These are phyloP conservation scores for Metarhizium humberi DNA, from an alignment of 2,329 filamentous ascomycete genomes.

Conservation along the genomic window DNA sequence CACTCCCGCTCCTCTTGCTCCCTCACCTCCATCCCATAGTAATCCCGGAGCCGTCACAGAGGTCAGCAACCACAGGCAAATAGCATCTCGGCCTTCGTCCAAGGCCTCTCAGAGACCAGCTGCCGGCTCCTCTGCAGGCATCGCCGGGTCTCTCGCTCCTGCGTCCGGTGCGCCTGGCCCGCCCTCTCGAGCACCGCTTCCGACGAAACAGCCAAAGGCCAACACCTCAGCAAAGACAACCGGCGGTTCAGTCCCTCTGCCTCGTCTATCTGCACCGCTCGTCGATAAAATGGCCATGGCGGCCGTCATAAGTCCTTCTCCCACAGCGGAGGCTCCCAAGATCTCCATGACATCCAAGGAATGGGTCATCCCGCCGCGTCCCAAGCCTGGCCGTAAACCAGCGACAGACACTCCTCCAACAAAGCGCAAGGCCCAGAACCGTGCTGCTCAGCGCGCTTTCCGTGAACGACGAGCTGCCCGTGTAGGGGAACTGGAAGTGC, in stretches of 20 bases:
- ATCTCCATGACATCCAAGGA: slow-evolving; percentile 66
- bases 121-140: slow-evolving; percentile 11
- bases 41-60: background rate
- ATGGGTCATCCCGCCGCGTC: slow-evolving; percentile 77
- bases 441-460: slow-evolving; percentile 84
- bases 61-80: background rate
- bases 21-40: slow-evolving; percentile 10
- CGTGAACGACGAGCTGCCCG: slow-evolving; percentile 78
- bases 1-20: slow-evolving; percentile 10
- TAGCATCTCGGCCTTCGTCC: background rate
- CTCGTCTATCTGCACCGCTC: slow-evolving; percentile 24
- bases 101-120: background rate
- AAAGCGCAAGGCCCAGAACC: slow-evolving; percentile 90
- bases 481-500: slow-evolving; percentile 65
- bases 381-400: slow-evolving; percentile 87
- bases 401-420: slow-evolving; percentile 87
- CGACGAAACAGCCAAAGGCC: slow-evolving; percentile 9
- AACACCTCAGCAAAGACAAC: slow-evolving; percentile 15
- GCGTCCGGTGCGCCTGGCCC: slow-evolving; percentile 11
- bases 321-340: slow-evolving; percentile 33
- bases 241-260: slow-evolving; percentile 15
- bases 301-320: slow-evolving; percentile 32
- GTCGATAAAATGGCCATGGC: slow-evolving; percentile 39
- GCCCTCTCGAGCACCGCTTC: slow-evolving; percentile 15
- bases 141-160: background rate